Conservation (phyloP, 1,139 yeast genomes). For the Debaryomyces psychrophilus region DNA sequence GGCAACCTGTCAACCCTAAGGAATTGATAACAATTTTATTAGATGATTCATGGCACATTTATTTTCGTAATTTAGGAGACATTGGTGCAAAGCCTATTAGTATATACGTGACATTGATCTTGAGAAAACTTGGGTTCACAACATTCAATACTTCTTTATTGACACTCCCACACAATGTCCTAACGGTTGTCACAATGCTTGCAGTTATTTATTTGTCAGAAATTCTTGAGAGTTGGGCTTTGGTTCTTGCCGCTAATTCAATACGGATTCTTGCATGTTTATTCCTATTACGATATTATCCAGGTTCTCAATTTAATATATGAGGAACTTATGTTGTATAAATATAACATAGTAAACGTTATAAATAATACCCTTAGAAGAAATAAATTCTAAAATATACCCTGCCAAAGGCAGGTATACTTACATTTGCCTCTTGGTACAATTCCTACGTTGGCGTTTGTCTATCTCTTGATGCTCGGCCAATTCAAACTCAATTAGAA, state of each 20-base stretch:
- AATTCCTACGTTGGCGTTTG: slow-evolving; percentile 30
- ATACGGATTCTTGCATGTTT: slow-evolving; percentile 41
- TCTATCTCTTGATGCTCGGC: slow-evolving; percentile 59
- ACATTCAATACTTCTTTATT: slow-evolving; percentile 58
- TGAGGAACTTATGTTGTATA: slow-evolving; percentile 63
- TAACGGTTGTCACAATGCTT: slow-evolving; percentile 44
- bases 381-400: no score
- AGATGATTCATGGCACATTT: slow-evolving; percentile 52
- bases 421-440: slow-evolving; percentile 52
- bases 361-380: no score
- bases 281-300: slow-evolving; percentile 54
- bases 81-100: slow-evolving; percentile 43
- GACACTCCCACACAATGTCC: slow-evolving; percentile 50
- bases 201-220: slow-evolving; percentile 44
- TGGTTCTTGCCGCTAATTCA: slow-evolving; percentile 33
- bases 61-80: slow-evolving; percentile 47
- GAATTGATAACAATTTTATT: slow-evolving; percentile 25
- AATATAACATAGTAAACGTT: no score
- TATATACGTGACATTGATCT: slow-evolving; percentile 49
- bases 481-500: slow-evolving; percentile 58
- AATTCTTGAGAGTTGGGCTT: slow-evolving; percentile 35
- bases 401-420: no score
- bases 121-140: slow-evolving; percentile 52
- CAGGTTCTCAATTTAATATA: slow-evolving; percentile 44
- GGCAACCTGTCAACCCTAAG: slow-evolving; percentile 29